Conservation (phyloP, 2,329 filamentous ascomycete species). For the Stagonosporopsis tanaceti region DNA sequence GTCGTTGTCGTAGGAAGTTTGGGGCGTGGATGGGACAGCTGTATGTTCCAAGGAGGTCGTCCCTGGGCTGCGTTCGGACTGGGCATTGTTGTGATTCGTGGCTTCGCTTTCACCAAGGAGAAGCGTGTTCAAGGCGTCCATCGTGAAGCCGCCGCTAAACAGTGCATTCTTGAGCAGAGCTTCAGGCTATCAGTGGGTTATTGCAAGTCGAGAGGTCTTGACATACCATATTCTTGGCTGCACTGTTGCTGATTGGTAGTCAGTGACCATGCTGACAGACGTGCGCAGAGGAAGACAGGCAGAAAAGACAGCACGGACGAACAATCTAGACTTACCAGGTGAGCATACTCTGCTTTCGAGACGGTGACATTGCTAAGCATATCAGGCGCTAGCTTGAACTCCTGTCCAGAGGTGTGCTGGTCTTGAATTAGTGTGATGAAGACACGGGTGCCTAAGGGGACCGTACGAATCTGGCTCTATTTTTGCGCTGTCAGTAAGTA, state of each 20-base stretch:
- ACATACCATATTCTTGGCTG: conserved; percentile 65
- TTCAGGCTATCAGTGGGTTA: conserved; percentile 28
- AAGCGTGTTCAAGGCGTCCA: conserved; percentile 60
- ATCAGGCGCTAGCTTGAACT: conserved; percentile 48
- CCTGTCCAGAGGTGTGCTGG: conserved; percentile 53
- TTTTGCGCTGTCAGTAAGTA: conserved; percentile 33
- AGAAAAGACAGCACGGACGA: neutral
- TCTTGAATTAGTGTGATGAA: conserved; percentile 14
- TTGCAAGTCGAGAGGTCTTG: neutral
- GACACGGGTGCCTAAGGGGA: neutral
- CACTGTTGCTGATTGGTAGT: conserved; percentile 42
- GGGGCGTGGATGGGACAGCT: conserved; percentile 21
- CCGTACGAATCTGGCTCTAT: conserved; percentile 61
- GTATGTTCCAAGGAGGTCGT: conserved; percentile 22
- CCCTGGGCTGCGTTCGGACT: conserved; percentile 26
- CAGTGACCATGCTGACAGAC: neutral
- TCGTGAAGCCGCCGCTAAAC: conserved; percentile 59
- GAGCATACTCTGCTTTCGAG: conserved; percentile 67
- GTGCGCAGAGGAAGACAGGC: neutral
- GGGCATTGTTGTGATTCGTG: conserved; percentile 23
- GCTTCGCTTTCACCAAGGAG: conserved; percentile 43
- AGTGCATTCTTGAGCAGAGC: conserved; percentile 58
- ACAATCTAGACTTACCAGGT: conserved; percentile 56
- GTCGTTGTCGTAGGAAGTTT: conserved; percentile 10
- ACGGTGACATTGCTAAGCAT: conserved; percentile 60